A percentile compares a stretch with the other conserved stretches of the same genome.
phyloP scores from a whole-genome alignment of 2,329 filamentous ascomycete species.

The Fusarium mundagurra region DNA sequence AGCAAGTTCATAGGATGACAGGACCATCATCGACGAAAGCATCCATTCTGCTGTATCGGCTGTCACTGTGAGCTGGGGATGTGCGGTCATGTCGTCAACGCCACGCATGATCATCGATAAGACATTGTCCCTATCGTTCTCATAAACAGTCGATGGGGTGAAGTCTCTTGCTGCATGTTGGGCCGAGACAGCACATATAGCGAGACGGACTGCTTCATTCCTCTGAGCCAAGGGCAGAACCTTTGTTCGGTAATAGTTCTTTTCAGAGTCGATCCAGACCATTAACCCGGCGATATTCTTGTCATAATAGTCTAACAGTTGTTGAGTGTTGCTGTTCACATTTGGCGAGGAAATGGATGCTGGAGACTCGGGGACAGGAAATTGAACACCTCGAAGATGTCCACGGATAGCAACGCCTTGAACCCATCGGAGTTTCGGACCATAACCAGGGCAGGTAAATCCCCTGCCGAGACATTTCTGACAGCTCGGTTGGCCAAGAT shows the following conservation, averaged over 20 bases:
- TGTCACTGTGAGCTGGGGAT: not conserved
- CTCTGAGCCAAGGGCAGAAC: not conserved
- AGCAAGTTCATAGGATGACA: not conserved
- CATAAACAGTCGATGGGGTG: not conserved
- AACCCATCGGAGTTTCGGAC: not conserved
- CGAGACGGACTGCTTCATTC: not conserved
- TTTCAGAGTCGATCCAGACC: not conserved
- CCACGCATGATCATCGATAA: not conserved
- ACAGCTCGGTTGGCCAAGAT: not conserved
- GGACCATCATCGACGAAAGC: not conserved
- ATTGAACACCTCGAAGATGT: fast-evolving
- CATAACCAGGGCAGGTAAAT: not conserved
- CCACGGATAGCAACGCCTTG: not conserved
- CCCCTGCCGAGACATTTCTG: not conserved
- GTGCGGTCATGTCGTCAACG: not conserved
- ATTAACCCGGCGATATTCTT: not conserved
- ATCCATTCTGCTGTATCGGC: not conserved
- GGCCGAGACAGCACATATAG: not conserved
- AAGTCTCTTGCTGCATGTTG: not conserved
- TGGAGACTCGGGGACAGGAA: fast-evolving
- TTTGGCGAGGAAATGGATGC: fast-evolving
- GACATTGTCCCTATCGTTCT: not conserved
- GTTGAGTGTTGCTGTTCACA: fast-evolving
- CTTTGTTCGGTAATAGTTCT: not conserved
- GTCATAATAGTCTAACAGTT: not conserved